Conservation (phyloP, 306 rosid genomes). For the Dryas octopetala region DNA sequence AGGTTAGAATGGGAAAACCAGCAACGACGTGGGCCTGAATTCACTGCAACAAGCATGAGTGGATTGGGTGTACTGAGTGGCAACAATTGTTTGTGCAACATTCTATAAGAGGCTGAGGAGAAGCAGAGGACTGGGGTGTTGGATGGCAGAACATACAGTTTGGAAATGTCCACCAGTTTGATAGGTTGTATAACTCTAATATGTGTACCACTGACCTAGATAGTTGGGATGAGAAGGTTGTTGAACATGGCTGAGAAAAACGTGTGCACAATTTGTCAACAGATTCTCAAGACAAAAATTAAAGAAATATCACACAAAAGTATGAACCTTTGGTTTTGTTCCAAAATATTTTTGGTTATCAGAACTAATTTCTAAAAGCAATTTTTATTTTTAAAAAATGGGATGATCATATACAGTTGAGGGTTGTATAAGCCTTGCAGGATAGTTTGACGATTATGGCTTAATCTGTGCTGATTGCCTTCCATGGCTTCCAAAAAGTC, state of each 20-base stretch:
- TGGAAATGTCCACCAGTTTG: not conserved
- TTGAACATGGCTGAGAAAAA: not conserved
- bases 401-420: slow-evolving; percentile 5
- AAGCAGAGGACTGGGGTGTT: not conserved
- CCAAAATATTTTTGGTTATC: not conserved
- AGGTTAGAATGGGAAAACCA: not conserved
- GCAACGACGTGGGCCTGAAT: not conserved
- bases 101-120: not conserved
- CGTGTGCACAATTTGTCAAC: not conserved
- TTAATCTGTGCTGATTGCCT: slow-evolving; percentile 69
- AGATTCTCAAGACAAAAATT: not conserved
- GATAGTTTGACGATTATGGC: slow-evolving; percentile 63
- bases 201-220: not conserved
- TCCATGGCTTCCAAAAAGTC: slow-evolving; percentile 67
- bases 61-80: not conserved
- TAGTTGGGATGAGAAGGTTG: not conserved
- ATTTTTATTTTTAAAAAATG: not conserved
- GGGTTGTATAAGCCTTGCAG: slow-evolving; percentile 57
- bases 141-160: not conserved
- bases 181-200: slow-evolving; percentile 8
- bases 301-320: slow-evolving; percentile 6
- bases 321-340: not conserved
- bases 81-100: not conserved
- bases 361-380: not conserved
- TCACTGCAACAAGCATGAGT: slow-evolving; percentile 4